These are phyloP conservation scores for Plectosphaerella sp. DNA, from an alignment of 2,329 filamentous ascomycete species.

Conservation along the genomic window DNA sequence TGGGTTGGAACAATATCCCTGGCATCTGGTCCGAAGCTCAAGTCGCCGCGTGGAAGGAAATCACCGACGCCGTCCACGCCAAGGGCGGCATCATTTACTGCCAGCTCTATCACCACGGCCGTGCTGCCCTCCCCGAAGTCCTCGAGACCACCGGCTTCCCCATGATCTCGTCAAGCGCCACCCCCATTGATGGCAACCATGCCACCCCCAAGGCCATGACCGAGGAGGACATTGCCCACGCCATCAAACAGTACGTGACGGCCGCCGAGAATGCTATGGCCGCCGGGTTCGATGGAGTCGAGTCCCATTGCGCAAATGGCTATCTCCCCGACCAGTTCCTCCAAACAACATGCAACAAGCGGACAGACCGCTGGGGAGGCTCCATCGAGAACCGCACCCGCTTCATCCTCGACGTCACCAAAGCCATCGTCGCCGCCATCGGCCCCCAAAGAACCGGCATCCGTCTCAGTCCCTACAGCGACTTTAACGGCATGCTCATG, in stretches of 20 bases:
- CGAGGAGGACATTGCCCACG: conserved; percentile 57
- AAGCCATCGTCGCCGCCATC: conserved; percentile 32
- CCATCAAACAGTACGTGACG: conserved; percentile 57
- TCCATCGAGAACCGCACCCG: conserved; percentile 48
- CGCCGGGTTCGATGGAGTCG: conserved; percentile 67
- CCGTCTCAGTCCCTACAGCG: conserved; percentile 52
- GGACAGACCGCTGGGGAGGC: conserved; percentile 52
- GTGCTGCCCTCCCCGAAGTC: conserved; percentile 34
- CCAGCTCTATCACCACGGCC: conserved; percentile 63
- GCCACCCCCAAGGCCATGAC: conserved; percentile 60
- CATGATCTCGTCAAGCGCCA: conserved; percentile 39
- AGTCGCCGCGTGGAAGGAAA: conserved; percentile 53
- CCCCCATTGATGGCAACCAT: conserved; percentile 40
- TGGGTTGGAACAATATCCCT: conserved; percentile 44
- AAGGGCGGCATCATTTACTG: conserved; percentile 58
- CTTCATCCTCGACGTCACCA: conserved; percentile 43
- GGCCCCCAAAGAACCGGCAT: conserved; percentile 49
- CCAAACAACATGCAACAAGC: conserved; percentile 42
- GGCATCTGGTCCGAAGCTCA: conserved; percentile 56
- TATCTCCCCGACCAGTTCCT: conserved; percentile 64
- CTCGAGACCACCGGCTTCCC: conserved; percentile 38
- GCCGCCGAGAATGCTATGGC: conserved; percentile 53
- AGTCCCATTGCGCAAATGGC: conserved; percentile 52
- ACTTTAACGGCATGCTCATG: conserved; percentile 58
- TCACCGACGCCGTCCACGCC: conserved; percentile 59